Evolutionary conservation across 2,329 filamentous ascomycete genomes (phyloP), one percentile per base, ranked within the genome.

Genomic region (Fusarium foetens): DNA sequence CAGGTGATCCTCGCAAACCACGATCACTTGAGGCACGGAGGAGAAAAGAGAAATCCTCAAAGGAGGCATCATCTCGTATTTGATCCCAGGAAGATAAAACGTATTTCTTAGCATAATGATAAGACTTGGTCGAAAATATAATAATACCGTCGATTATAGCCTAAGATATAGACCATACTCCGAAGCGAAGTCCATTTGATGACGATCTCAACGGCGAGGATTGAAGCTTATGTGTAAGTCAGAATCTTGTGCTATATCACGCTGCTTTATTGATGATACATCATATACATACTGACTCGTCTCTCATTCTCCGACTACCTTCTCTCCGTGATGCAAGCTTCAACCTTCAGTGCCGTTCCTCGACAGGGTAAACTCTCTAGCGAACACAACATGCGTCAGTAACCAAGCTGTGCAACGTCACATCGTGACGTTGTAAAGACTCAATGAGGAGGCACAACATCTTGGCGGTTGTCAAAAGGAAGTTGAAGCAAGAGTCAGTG

Each of bases 401-500:
- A 36, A n/a, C 21, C 41, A 60, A 58, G 45, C 39, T 13, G 46
- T 23, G 31, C 45, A 70, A 58, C 55, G 68, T 70, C 45, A 71
- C 67, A 71, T 68, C 49, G 48, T 31, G 36, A 21, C 36, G 17
- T 46, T 14, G 45, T n/a, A 48, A 29, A 31, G 29, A 17, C 49
- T 55, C 23, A 31, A 54, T 39, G 51, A 31, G 58, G 31, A 31
- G 36, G 38, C n/a, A 39, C 23, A 25, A 23, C 29, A 21, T 36
- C 54, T 36, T 58, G 54, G 54, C 41, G 31, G 29, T 36, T 49
- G 21, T n/a, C 14, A 49, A 21, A 36, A 29, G 10, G 12, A 49
- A 23, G 23, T 12, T 6, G 27, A 58, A 39, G 49, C 23, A 58
- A 49, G 53, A 48, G n/a, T 27, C 41, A 35, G 43, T 49, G 23